Conservation (phyloP, 2,329 filamentous ascomycete genomes). For the Peltaster fructicola region DNA sequence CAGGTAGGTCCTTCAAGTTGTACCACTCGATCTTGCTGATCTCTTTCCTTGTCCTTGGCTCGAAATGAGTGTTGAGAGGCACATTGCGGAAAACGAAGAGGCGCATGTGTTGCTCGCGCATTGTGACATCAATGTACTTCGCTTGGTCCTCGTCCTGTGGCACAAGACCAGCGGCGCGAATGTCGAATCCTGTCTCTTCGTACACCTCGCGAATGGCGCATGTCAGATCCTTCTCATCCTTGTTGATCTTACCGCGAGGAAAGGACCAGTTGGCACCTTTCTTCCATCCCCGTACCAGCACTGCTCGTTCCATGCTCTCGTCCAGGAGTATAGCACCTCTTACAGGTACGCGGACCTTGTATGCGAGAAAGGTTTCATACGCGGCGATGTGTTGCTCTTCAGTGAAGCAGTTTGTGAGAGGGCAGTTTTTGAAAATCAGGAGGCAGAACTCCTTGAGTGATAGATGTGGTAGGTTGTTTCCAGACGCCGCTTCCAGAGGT, state of each 20-base stretch:
- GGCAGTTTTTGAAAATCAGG: constrained; percentile 85
- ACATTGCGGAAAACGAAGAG: constrained; percentile 85
- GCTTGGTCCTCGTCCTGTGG: constrained; percentile 47
- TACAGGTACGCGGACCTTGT: constrained; percentile 89
- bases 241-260: constrained; percentile 92
- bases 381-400: constrained; percentile 61
- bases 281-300: constrained; percentile 96
- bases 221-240: constrained; percentile 82
- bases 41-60: constrained; percentile 83
- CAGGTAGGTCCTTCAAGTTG: constrained; percentile 71
- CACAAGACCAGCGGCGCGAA: constrained; percentile 58
- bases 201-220: constrained; percentile 90
- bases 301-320: constrained; percentile 77
- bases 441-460: constrained; percentile 71
- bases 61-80: constrained; percentile 71
- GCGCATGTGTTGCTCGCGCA: constrained; percentile 82
- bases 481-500: constrained; percentile 34
- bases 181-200: constrained; percentile 86
- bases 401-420: constrained; percentile 66
- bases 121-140: constrained; percentile 74
- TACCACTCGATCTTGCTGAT: constrained; percentile 98
- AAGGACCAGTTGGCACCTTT: constrained; percentile 95
- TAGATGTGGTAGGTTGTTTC: constrained; percentile 74
- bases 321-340: constrained; percentile 88
- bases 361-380: constrained; percentile 80